These are phyloP conservation scores for Trichoderma gracile DNA, from an alignment of 2,329 filamentous ascomycete species.

Conservation along the genomic window DNA sequence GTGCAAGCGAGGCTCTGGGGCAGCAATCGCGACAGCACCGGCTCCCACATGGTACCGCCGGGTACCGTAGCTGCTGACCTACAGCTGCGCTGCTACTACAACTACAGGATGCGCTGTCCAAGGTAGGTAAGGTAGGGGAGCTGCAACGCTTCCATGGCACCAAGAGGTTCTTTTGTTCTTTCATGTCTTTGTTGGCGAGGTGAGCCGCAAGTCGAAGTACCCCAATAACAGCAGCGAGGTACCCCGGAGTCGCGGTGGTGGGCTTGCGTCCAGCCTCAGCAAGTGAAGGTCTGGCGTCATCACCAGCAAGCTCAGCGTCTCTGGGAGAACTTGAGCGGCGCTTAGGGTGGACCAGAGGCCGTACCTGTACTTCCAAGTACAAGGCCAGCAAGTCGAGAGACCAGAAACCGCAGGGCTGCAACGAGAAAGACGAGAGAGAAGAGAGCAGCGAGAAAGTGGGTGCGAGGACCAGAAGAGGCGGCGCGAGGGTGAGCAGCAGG, in stretches of 20 bases:
- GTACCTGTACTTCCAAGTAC: no score
- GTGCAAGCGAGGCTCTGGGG: no score
- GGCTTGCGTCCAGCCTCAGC: conserved; percentile 16
- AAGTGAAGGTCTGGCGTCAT: conserved; percentile 3
- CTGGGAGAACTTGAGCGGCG: conserved; percentile 12
- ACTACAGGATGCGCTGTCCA: no score
- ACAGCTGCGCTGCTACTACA: not conserved
- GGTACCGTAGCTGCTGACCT: not conserved
- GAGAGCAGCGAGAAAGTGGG: not conserved
- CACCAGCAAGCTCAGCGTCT: not conserved
- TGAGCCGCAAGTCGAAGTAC: not conserved
- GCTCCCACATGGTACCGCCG: no score
- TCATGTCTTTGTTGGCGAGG: not conserved
- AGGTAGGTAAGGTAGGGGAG: conserved; percentile 24
- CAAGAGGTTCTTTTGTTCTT: no score
- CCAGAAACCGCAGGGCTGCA: conserved; percentile 1
- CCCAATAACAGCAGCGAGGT: conserved; percentile 16
- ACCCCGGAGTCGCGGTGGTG: not conserved
- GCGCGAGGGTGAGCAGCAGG: not conserved
- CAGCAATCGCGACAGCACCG: no score
- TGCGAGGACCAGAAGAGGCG: not conserved
- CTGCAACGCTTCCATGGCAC: conserved; percentile 12
- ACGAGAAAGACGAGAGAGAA: not conserved
- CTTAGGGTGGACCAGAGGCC: conserved; percentile 9
- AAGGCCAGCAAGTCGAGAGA: not conserved